Evolutionary conservation across 2,329 filamentous ascomycete species (phyloP).

Genomic region (Nigrospora sphaerica): DNA sequence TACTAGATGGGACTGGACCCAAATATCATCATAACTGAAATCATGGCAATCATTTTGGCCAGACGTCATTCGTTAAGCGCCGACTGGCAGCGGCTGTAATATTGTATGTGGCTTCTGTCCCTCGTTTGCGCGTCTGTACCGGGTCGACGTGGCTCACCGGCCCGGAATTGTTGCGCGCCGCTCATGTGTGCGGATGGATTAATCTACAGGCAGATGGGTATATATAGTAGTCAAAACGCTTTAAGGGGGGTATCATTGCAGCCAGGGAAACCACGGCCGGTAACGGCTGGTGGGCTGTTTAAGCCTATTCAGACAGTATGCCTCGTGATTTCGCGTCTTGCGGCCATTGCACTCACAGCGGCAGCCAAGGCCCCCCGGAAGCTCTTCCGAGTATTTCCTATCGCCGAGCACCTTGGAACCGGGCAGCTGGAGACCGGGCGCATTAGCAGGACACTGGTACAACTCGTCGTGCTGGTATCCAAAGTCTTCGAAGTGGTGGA

Average conservation of each 20-base stretch:
- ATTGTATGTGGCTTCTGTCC: too few species aligned
- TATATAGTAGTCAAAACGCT: not conserved
- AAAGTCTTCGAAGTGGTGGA: slow-evolving; percentile 37
- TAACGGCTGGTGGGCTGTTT: slow-evolving; percentile 25
- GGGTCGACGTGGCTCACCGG: too few species aligned
- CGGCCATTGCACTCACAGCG: slow-evolving; percentile 32
- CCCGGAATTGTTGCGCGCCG: too few species aligned
- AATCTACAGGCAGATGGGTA: too few species aligned
- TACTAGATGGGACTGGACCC: too few species aligned
- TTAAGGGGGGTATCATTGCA: slow-evolving; percentile 9
- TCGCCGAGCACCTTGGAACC: slow-evolving; percentile 17
- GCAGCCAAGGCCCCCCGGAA: slow-evolving; percentile 29
- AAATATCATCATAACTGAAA: too few species aligned
- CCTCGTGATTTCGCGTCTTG: slow-evolving; percentile 21
- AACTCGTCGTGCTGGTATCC: slow-evolving; percentile 31
- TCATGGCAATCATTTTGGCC: too few species aligned
- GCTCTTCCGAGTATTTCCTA: slow-evolving; percentile 18
- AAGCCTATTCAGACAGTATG: slow-evolving; percentile 29
- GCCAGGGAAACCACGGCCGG: slow-evolving; percentile 24
- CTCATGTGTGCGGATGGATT: too few species aligned
- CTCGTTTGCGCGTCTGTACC: too few species aligned
- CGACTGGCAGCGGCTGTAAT: too few species aligned
- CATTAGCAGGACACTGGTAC: slow-evolving; percentile 27
- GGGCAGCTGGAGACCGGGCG: slow-evolving; percentile 26
- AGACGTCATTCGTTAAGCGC: too few species aligned